Evolutionary conservation across 2,329 filamentous ascomycete genomes (phyloP).

Genomic region (Nemania serpens): DNA sequence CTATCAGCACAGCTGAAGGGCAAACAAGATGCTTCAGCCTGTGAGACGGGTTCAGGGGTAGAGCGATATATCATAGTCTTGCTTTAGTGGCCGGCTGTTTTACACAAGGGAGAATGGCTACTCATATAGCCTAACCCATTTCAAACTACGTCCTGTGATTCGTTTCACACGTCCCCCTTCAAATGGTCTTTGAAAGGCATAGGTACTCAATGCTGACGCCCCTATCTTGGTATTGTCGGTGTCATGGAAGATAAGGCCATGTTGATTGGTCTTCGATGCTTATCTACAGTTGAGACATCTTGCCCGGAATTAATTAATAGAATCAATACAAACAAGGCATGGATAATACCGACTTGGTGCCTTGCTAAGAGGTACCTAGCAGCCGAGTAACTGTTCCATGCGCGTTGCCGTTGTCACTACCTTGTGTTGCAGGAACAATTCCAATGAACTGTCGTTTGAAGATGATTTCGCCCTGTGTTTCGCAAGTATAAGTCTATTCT

Average conservation of each 20-base stretch:
- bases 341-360: not conserved
- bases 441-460: not conserved
- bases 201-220: no score
- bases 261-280: not conserved
- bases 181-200: no score
- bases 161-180: no score
- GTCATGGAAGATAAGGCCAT: not conserved
- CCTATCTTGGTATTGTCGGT: not conserved
- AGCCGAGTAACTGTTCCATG: not conserved
- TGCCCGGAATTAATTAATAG: not conserved
- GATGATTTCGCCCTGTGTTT: no score
- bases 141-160: not conserved
- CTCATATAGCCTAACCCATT: not conserved
- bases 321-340: not conserved
- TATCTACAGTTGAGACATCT: not conserved
- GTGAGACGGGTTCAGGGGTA: not conserved
- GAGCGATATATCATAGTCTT: not conserved
- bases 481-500: no score
- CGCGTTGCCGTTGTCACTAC: not conserved
- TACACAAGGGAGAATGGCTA: not conserved
- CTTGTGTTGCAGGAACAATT: not conserved
- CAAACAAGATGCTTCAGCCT: not conserved
- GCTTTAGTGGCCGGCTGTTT: not conserved
- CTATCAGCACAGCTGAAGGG: not conserved
- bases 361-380: not conserved